Evolutionary conservation across 2,329 filamentous ascomycete species (phyloP), one percentile per base, ranked within the genome.

Genomic region (Penicillium oxalicum): DNA sequence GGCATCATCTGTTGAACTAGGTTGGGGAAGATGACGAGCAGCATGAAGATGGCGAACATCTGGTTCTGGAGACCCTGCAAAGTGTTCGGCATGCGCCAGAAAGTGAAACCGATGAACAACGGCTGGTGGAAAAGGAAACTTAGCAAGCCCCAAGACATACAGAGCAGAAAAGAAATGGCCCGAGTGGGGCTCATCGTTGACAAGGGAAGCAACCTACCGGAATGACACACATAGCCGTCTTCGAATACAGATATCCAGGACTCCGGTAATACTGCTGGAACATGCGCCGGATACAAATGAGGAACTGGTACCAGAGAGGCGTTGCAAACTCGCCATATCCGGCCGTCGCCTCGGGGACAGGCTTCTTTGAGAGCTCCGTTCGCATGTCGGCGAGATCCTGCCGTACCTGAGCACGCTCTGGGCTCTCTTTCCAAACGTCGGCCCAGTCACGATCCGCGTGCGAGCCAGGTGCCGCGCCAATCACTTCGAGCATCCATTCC

Each of bases 201-300:
- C 18, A 18, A 18, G n/a, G 2, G 13, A 25, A 12, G 9, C 71
- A 0, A 78, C 79, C 63, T 84, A 88, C 69, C 85, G 85, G 60
- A 85, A 61, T 50, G 9, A 60, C 72, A 65, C 85, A 88, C 35
- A 91, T 82, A 1, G 77, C 72, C 1, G 77, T 67, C 74, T 93
- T 93, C 59, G 85, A 82, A 72, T 89, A 91, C 66, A 93, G 88
- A 72, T 93, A 91, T 3, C 81, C 79, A 0, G 88, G 88, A 0
- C 83, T 88, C 50, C 88, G 84, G 87, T 87, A 93, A 77, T 90
- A 91, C 66, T 91, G 87, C 66, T 90, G 80, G 72, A 90, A 91
- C 32, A 90, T 84, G 61, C 88, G 86, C 55, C 76, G 65, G 9
- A 78, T 77, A 47, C 88, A 86, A 61, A 81, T 74, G 43, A 67